A percentile compares a stretch with the other conserved stretches of the same genome.
These are phyloP conservation scores for Escovopsis sp. DNA, from an alignment of 2,329 filamentous ascomycete genomes.

Conservation along the genomic window DNA sequence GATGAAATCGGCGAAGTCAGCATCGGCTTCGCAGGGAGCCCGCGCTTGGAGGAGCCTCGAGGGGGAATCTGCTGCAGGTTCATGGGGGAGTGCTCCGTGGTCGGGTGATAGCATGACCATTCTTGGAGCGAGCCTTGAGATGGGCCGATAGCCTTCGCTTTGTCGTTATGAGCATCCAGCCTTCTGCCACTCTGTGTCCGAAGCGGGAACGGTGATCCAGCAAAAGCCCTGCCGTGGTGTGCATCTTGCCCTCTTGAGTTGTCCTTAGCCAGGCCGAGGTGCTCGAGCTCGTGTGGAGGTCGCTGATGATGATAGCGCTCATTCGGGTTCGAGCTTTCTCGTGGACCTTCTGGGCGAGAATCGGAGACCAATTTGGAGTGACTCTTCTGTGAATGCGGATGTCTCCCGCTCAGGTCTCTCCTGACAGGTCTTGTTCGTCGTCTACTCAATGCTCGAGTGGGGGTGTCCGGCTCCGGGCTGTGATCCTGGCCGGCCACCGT, in stretches of 20 bases:
- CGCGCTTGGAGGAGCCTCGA: slow-evolving; percentile 8
- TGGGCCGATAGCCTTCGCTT: background rate
- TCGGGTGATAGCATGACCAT: background rate
- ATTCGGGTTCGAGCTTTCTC: too few relatives aligned
- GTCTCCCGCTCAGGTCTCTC: background rate
- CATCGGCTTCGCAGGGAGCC: background rate
- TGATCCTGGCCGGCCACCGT: slow-evolving; percentile 8
- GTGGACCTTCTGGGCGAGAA: too few relatives aligned
- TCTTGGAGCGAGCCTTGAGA: background rate
- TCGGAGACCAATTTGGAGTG: background rate
- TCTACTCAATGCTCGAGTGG: slow-evolving; percentile 12
- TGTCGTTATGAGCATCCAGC: background rate
- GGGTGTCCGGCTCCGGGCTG: slow-evolving; percentile 23
- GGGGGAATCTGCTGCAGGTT: slow-evolving; percentile 6
- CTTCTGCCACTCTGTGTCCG: too few relatives aligned
- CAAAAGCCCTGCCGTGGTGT: too few relatives aligned
- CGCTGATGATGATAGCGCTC: too few relatives aligned
- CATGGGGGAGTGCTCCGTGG: slow-evolving; percentile 2
- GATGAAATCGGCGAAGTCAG: background rate
- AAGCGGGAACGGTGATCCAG: too few relatives aligned
- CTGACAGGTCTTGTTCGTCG: slow-evolving; percentile 8
- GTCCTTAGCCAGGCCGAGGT: too few relatives aligned
- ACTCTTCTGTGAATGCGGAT: background rate
- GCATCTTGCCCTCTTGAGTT: too few relatives aligned
- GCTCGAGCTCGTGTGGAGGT: too few relatives aligned